Evolutionary conservation across 2,329 filamentous ascomycete genomes (phyloP).

Genomic region (Harringtonia lauricola): DNA sequence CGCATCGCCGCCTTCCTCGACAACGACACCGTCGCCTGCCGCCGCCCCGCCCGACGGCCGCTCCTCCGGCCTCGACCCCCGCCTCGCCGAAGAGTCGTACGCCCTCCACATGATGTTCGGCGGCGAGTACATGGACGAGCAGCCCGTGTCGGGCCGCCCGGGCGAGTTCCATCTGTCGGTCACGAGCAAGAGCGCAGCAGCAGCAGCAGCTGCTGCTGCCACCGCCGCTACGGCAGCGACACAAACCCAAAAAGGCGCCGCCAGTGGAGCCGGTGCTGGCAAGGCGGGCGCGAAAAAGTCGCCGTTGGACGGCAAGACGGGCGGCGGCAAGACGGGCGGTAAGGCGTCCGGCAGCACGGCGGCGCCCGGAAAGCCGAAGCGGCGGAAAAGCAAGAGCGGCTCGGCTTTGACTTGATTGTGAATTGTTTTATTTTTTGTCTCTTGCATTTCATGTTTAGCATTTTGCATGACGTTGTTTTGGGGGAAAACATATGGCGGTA

Average conservation of each 20-base stretch:
- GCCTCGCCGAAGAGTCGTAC: slow-evolving; percentile 46
- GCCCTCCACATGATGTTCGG: slow-evolving; percentile 46
- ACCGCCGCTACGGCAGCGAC: neutral
- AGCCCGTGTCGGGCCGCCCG: slow-evolving; percentile 54
- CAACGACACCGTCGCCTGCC: slow-evolving; percentile 16
- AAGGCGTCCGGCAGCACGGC: slow-evolving; percentile 24
- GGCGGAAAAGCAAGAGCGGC: slow-evolving; percentile 33
- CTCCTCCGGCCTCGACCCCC: slow-evolving; percentile 27
- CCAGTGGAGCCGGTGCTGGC: too few relatives aligned
- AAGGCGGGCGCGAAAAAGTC: neutral
- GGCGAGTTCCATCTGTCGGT: slow-evolving; percentile 56
- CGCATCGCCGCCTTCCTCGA: slow-evolving; percentile 9
- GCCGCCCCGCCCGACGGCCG: slow-evolving; percentile 16
- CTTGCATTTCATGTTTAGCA: too few relatives aligned
- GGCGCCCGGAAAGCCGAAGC: slow-evolving; percentile 29
- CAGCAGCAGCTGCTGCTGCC: neutral
- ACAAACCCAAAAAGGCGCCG: neutral
- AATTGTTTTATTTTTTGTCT: too few relatives aligned
- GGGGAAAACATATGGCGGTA: too few relatives aligned
- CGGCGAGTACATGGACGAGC: slow-evolving; percentile 57
- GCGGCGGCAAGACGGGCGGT: slow-evolving; percentile 28
- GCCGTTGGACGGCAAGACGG: slow-evolving; percentile 15
- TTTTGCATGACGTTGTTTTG: too few relatives aligned
- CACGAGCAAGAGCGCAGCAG: slow-evolving; percentile 16
- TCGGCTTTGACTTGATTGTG: neutral